These are phyloP conservation scores for Oryza brachyantha DNA, from an alignment of 176 grass and related monocot genomes.

Conservation along the genomic window DNA sequence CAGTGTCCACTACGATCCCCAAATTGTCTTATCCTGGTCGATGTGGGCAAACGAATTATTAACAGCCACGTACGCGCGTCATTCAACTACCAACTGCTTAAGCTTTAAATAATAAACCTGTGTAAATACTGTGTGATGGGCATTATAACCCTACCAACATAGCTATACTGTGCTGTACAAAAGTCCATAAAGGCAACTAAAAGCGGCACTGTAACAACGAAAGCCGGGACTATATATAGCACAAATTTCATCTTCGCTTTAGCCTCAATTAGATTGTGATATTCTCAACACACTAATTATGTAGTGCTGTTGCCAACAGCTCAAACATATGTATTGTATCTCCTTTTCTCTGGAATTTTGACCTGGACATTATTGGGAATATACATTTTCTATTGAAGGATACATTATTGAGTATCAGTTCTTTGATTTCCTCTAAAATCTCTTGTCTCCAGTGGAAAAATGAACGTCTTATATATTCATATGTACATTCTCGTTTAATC, in stretches of 20 bases:
- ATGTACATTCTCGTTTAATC: no score
- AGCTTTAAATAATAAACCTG: conserved; percentile 4
- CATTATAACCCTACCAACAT: conserved; percentile 27
- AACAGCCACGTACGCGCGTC: not conserved
- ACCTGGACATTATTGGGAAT: not conserved
- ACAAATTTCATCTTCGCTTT: not conserved
- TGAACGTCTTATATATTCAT: no score
- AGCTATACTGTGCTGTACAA: conserved; percentile 12
- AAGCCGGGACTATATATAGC: not conserved
- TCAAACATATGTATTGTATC: not conserved
- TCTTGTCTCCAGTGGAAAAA: no score
- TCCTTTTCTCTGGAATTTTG: not conserved
- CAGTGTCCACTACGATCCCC: conserved; percentile 29
- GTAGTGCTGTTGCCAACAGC: not conserved
- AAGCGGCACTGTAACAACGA: not conserved
- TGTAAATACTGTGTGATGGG: not conserved
- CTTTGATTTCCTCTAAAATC: not conserved
- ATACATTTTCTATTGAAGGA: no score
- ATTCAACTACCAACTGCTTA: conserved; percentile 3
- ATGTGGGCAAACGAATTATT: conserved; percentile 12
- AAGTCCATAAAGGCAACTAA: conserved; percentile 6
- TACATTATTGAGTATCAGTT: no score
- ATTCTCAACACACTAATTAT: not conserved
- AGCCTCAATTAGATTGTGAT: not conserved
- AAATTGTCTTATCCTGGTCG: conserved; percentile 29